These are phyloP conservation scores for Diversispora eburnea DNA, from an alignment of 192 early-diverging fungal genomes.

Conservation along the genomic window DNA sequence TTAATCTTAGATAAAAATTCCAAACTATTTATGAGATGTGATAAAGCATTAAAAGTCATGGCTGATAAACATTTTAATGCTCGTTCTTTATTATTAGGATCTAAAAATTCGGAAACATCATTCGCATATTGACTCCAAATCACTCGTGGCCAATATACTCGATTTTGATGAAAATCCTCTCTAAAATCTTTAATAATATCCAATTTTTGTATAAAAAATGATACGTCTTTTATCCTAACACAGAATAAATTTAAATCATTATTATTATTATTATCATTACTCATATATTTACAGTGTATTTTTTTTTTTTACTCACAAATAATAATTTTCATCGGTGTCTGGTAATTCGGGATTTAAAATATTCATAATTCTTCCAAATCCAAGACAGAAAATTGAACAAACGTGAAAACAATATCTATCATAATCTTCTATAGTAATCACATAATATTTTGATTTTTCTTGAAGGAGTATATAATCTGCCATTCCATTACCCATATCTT, in stretches of 20 bases:
- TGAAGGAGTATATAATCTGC: conserved; percentile 62
- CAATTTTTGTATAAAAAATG: conserved; percentile 91
- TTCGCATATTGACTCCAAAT: conserved; percentile 85
- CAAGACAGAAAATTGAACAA: too few species aligned
- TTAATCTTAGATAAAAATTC: conserved; percentile 75
- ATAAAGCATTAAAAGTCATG: conserved; percentile 82
- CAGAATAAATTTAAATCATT: too few species aligned
- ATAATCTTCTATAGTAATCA: too few species aligned
- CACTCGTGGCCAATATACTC: conserved; percentile 94
- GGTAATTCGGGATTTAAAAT: too few species aligned
- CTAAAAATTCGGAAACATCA: conserved; percentile 63
- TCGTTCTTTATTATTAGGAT: conserved; percentile 57
- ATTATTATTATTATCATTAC: too few species aligned
- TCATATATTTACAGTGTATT: too few species aligned
- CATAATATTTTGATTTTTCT: too few species aligned
- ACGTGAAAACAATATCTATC: too few species aligned
- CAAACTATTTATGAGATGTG: conserved; percentile 80
- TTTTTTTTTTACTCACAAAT: too few species aligned
- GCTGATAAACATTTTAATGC: conserved; percentile 82
- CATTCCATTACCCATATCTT: conserved; percentile 94
- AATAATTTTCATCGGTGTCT: too few species aligned
- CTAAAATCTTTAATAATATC: conserved; percentile 95
- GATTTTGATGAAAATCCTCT: conserved; percentile 84
- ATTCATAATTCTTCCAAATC: too few species aligned
- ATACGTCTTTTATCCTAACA: too few species aligned